Base-by-base conservation (phyloP, 202 grass and related monocot species). In the Eragrostis tef region DNA sequence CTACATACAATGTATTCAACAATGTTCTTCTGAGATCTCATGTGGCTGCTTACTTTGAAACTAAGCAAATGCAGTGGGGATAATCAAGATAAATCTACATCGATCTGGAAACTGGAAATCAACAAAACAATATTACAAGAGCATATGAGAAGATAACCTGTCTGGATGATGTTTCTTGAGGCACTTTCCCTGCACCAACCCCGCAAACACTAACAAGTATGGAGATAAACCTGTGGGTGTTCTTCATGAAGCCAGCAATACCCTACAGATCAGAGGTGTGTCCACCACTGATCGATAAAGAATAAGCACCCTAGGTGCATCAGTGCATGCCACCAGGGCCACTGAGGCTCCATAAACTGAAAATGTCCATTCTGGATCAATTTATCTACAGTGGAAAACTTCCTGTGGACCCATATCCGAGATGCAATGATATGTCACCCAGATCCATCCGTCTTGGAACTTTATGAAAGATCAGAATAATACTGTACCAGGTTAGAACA, bases 401-500 rank as follows among this genome's bases (percentile, higher is more conserved):
- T 83, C 70, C 70, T 24, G 36, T 4, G 44, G 79, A 63, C 83
- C 61, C 83, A 82, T 74, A 31, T 79, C 64, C 70, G 26, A 65
- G 68, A 78, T 89, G 41, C 83, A 73, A 78, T 85, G 67, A 85
- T 47, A 85, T 67, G 67, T 44, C 41, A 0, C 17, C 42, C 20
- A 52, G 66, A 73, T 86, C 83, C 73, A 89, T 86, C 78, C 0
- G 6, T 31, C 8, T 79, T 86, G 79, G 79, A 34, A 31, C 74
- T 69, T 86, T 86, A 82, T 83, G 61, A 36, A 74, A 59, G 34
- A 83, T 75, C 31, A 69, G 62, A 83, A 86, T 83, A 83, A 79
- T 68, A 89, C 34, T 79, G 74, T 83, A 69, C 67, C 58, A 73
- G 43, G 17, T 52, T 67, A 74, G 9, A 79, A 25, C 43, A 86